Base-by-base conservation (phyloP, 352 stramenopile species). In the Pythium sp. region DNA sequence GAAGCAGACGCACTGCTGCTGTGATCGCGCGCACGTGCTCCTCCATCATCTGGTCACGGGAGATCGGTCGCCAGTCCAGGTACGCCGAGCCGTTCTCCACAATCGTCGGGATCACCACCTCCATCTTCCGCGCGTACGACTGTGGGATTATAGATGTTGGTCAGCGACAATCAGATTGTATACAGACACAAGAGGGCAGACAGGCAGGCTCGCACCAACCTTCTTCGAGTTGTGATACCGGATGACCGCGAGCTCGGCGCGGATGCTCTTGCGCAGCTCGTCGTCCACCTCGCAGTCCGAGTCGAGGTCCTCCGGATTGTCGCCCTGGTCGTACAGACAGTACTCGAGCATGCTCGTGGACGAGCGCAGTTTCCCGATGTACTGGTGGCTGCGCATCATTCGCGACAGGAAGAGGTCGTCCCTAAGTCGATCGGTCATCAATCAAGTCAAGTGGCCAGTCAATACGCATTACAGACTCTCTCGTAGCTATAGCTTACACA, bases 321-420 rank as follows among this genome's bases (percentile, higher is more conserved):
- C 82, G 47, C 88, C 88, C 69, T 92, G 81, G 65, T 95, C 89
- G 68, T 93, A 97, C 57, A 97, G 62, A 59, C 72, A 81, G 47
- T 95, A 97, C 63, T 97, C 90, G 80, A 91, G 89, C 74, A 92
- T 84, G 47, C 71, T 89, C 20, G 79, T 90, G 15, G 84, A 92
- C 5, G 86, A 92, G 7, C 87, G 86, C 15, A 97, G 68, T 65
- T 97, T 97, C 1, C 89, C 90, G 12, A 97, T 78, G 72, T 93
- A 97, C 65, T 95, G 86, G 58, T 94, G 86, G 58, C 84, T 93
- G 8, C 90, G 81, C 70, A 93, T 88, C 72, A 81, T 84, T 51
- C 90, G 82, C 28, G 85, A 84, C 43, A 93, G 71, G 47, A 87
- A 91, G 28, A 97, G 68, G 55, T 97, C 89, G 32, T 96, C 89